Base-by-base conservation (phyloP, 495 filamentous ascomycete genomes). In the Poronia punctata region DNA sequence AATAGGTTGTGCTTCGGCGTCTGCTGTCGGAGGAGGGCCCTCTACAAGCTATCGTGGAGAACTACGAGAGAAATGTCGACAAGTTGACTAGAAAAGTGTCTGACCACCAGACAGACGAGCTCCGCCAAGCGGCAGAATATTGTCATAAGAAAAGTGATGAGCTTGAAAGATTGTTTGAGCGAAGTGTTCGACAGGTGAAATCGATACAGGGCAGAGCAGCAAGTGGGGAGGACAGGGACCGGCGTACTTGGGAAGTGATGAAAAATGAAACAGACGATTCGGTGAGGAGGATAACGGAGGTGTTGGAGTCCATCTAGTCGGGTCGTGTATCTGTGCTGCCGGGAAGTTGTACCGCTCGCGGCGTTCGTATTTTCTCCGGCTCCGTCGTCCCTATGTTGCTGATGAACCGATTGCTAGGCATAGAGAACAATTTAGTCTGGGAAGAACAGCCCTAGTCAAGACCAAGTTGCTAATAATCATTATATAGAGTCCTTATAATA, bases 21-120 rank as follows among this genome's bases (percentile, higher is more conserved):
- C 8, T 45, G 22, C 11, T 32, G 22, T 32, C 22, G 3, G 38
- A 45, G 25, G 42, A 46, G 44, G 26, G 7, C 27, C 11, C 38
- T 6, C 15, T 34, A 15, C n/a, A 29, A 12, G 30, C 25, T 9
- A 46, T 46, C 16, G 26, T 34, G 9, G 31, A 8, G 12, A 46
- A 5, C 9, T 40, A 42, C 29, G 21, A 24, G 30, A 35, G 18
- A 28, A 46, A 21, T 17, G 44, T 35, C 4, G 28, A 4, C 0
- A 18, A 30, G 9, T 5, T 35, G 7, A 21, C 30, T 22, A 14
- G 23, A 5, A 19, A 4, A n/a, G 7, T 38, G 19, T 35, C 38
- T 25, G 27, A 38, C 28, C 35, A 35, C 14, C 42, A 45, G 35
- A 15, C 42, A 10, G 33, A 15, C 24, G 42, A 45, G 33, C 34